Percentiles rank a stretch among this genome's conserved stretches.
phyloP scores from a whole-genome alignment of 768 basidiomycete species.

The Scleroderma bovista region DNA sequence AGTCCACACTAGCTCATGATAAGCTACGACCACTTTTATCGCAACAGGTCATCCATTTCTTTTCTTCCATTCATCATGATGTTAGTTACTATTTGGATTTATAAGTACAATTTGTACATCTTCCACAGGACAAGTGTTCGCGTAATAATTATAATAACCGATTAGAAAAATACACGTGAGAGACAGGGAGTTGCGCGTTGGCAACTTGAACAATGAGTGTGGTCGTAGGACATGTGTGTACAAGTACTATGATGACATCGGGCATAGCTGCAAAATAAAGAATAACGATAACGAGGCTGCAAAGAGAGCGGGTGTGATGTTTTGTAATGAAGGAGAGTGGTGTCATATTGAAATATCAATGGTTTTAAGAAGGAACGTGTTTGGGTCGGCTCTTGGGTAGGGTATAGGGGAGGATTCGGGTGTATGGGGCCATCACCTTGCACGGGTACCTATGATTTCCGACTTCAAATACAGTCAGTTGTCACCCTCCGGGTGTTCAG shows the following conservation, averaged over 20 bases:
- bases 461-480: background rate
- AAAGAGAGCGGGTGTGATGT: background rate
- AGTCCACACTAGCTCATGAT: conserved; percentile 11
- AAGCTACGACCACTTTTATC: conserved; percentile 3
- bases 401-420: background rate
- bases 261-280: too few relatives aligned
- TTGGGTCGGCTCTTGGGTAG: background rate
- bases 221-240: too few relatives aligned
- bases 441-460: background rate
- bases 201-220: too few relatives aligned
- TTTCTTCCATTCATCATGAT: too few relatives aligned
- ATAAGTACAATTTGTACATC: too few relatives aligned
- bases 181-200: too few relatives aligned
- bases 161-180: too few relatives aligned
- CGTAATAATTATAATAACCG: too few relatives aligned
- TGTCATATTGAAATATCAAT: background rate
- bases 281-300: too few relatives aligned
- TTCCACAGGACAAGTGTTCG: too few relatives aligned
- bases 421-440: background rate
- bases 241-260: too few relatives aligned
- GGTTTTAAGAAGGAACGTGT: background rate
- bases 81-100: too few relatives aligned
- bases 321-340: background rate
- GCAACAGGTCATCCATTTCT: background rate
- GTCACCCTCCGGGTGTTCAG: background rate